Conservation (phyloP, 768 basidiomycete species). For the Tubosaeta sp. region DNA sequence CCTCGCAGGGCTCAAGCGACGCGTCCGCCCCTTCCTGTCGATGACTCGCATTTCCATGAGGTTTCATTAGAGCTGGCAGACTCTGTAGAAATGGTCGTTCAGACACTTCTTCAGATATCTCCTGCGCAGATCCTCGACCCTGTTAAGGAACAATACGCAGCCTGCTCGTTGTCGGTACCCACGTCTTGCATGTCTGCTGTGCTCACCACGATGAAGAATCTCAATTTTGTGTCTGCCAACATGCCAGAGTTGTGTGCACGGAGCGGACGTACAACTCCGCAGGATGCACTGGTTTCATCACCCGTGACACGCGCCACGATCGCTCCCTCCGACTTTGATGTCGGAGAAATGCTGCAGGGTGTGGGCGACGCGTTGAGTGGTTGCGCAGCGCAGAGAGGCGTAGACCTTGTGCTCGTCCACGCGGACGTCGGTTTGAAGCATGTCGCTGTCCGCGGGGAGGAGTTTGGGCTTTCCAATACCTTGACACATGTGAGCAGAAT, state of each 20-base stretch:
- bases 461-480: slow-evolving; percentile 76
- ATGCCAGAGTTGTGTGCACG: slow-evolving; percentile 43
- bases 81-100: slow-evolving; percentile 84
- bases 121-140: slow-evolving; percentile 88
- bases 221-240: slow-evolving; percentile 91
- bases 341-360: slow-evolving; percentile 86
- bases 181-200: slow-evolving; percentile 85
- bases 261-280: slow-evolving; percentile 12
- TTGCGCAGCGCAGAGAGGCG: slow-evolving; percentile 74
- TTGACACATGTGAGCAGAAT: slow-evolving; percentile 71
- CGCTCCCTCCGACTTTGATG: slow-evolving; percentile 69
- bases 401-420: slow-evolving; percentile 89
- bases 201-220: slow-evolving; percentile 87
- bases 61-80: slow-evolving; percentile 88
- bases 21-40: slow-evolving; percentile 12
- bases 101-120: slow-evolving; percentile 86
- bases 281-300: slow-evolving; percentile 17
- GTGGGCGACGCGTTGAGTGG: slow-evolving; percentile 87
- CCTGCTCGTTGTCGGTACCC: slow-evolving; percentile 83
- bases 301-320: slow-evolving; percentile 14
- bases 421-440: slow-evolving; percentile 87
- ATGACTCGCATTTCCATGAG: slow-evolving; percentile 48
- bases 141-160: slow-evolving; percentile 90
- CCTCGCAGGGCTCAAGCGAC: slow-evolving; percentile 43
- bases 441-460: slow-evolving; percentile 79